Evolutionary conservation across 2,329 filamentous ascomycete species (phyloP).

Genomic region (Hypoxylon sp.): DNA sequence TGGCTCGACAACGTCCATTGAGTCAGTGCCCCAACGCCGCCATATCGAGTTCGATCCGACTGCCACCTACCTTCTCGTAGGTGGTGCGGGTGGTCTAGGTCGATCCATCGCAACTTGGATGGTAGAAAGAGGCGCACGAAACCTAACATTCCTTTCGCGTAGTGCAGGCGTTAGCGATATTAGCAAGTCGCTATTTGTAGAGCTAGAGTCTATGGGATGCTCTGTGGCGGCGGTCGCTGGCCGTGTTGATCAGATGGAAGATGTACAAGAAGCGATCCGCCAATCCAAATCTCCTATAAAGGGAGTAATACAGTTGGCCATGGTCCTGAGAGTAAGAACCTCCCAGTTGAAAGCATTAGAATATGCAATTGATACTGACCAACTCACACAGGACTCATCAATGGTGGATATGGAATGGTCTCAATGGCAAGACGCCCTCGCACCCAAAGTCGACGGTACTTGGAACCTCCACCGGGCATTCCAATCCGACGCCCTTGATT

Average conservation of each 20-base stretch:
- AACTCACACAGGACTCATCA: conserved; percentile 18
- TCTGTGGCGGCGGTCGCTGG: conserved; percentile 27
- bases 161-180: conserved; percentile 34
- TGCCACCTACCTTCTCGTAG: conserved; percentile 45
- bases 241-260: conserved; percentile 25
- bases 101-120: conserved; percentile 43
- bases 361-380: conserved; percentile 9
- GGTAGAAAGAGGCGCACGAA: conserved; percentile 50
- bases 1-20: conserved; percentile 1
- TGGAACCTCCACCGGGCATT: conserved; percentile 51
- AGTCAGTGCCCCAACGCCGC: conserved; percentile 20
- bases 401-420: conserved; percentile 42
- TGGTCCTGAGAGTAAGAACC: conserved; percentile 35
- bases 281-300: conserved; percentile 28
- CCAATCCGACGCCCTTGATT: conserved; percentile 42
- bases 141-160: conserved; percentile 52
- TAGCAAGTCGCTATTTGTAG: conserved; percentile 29
- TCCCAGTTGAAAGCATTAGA: background rate
- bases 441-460: conserved; percentile 53
- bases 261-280: conserved; percentile 29
- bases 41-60: conserved; percentile 23
- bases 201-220: conserved; percentile 39
- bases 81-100: conserved; percentile 47
- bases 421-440: conserved; percentile 49
- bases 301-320: conserved; percentile 41